Base-by-base conservation (phyloP, 106 monocot species). In the Dactylorhiza incarnata region DNA sequence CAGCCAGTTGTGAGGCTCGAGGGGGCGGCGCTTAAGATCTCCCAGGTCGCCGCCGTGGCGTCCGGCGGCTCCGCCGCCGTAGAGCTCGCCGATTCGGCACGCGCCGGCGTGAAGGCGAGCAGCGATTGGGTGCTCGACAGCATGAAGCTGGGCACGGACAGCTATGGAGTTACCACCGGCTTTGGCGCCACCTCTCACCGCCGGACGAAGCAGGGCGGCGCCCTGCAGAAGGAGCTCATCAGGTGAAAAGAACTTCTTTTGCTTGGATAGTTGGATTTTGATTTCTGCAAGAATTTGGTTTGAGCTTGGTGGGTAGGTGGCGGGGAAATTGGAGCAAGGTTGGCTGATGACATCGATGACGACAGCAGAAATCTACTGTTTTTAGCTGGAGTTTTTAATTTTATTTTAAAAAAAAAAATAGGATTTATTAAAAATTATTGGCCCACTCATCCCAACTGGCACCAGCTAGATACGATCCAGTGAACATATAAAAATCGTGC, bases 81-180 rank as follows among this genome's bases (percentile, higher is more conserved):
- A 54, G 87, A 84, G 82, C 90, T 90, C 8, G 66, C 77, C 14
- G 90, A 90, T 72, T 25, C 79, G 26, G 82, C 87, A 1, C 69
- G 87, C 51, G 79, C 52, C 5, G 63, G 87, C 1, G 90, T 90
- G 68, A 81, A 82, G 66, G 86, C 84, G 7, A 90, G 90, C 68
- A 90, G 90, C 55, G 82, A 90, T 1, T 90, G 90, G 90, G 87
- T 90, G 24, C 75, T 82, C 73, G 82, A 86, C 2, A 86, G 90
- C 80, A 82, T 90, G 90, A 51, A 22, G 9, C 80, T 77, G n/a
- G 90, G 90, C 10, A 86, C 84, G 9, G 90, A 90, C 66, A 84
- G 84, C 61, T 90, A 90, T 47, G 90, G 90, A 5, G 90, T 90
- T 16, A 90, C 90, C 37, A 90, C 90, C 23, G 90, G 90, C n/a